Base-by-base conservation (phyloP, 2,329 filamentous ascomycete genomes). In the Xylogone sp. region DNA sequence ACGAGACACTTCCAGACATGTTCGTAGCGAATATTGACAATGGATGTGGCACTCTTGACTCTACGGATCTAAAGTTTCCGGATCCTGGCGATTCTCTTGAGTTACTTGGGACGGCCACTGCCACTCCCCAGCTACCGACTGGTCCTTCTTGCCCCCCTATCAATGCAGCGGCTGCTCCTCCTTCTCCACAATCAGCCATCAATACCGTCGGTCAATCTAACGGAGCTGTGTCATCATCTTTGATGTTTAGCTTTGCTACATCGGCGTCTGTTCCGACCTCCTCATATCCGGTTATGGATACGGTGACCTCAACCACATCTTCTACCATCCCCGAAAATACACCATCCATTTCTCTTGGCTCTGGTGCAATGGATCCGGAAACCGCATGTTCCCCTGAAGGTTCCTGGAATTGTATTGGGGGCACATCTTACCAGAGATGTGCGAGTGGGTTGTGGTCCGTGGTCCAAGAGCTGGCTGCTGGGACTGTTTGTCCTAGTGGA, bases 11-110 rank as follows among this genome's bases (percentile, higher is more conserved):
- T 12, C 90, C 90, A 0, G 74, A 84, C 52, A 86, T 95, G 82
- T 86, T 91, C 49, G 77, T 85, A 1, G 86, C 87, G 61, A 95
- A 94, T 70, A 72, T 91, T 54, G 54, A 56, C 29, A 76, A 77
- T 52, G 70, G 69, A 42, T 90, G 87, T 70, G 63, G 47, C 0
- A 87, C 83, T 12, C 62, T 59, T 0, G 78, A 83, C 34, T 63
- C 65, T 16, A 64, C 71, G 2, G 83, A 90, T 59, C 75, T 87
- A 55, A 66, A 72, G 16, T 93, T 86, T 73, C 85, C 87, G 7
- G 72, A 87, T 57, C 79, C 88, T 0, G 89, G 89, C 46, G 55
- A 73, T 1, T 78, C 75, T 2, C 72, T 83, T 3, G 76, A 84
- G 50, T 69, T n/a, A n/a, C n/a, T n/a, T n/a, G n/a, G 18, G n/a